Evolutionary conservation across 139 green algal species (phyloP), one percentile per base, ranked within the genome.

Genomic region (Astrephomene gubernaculifera): DNA sequence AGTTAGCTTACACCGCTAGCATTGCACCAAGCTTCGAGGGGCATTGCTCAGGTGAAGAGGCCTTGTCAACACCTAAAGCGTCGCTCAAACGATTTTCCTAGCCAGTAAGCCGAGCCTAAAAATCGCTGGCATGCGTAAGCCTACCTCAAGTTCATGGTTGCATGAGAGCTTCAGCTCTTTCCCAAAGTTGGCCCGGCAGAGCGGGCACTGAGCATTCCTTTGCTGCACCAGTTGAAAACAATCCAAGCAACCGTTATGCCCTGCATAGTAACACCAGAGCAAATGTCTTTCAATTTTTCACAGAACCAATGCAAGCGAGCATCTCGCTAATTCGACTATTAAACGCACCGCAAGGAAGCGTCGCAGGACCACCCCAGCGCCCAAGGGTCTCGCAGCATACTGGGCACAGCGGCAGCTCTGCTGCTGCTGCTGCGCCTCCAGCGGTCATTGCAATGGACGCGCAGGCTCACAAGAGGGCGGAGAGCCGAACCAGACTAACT

Each of bases 161-260:
- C 89, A 87, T 0, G 65, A 73, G 35, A 92, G 68, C 49, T 79
- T 81, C 27, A 81, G 41, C 9, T 86, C 79, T n/a, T 76, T 63
- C 43, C 72, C 75, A 81, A 96, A 95, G 14, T 71, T 57, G 6
- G 85, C 80, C 0, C 93, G 87, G 88, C 93, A 96, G 5, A 96
- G 89, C 6, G 93, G 93, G 76, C 93, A 96, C 43, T 92, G 73
- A 2, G 92, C 65, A 24, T 92, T 91, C 31, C 74, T 70, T 35
- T 71, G 69, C 63, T 93, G 91, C 43, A 95, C 71, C 70, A 85
- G 76, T 1, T 79, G 45, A 67, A 94, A 88, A 86, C 93, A 96
- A 19, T 93, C 83, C n/a, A 93, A 45, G 86, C 93, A 96, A 0
- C 88, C 88, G 68, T 96, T 96, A 86, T 96, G 93, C 1, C 93